Base-by-base conservation (phyloP, 768 basidiomycete genomes). In the Naganishia kalamii region DNA sequence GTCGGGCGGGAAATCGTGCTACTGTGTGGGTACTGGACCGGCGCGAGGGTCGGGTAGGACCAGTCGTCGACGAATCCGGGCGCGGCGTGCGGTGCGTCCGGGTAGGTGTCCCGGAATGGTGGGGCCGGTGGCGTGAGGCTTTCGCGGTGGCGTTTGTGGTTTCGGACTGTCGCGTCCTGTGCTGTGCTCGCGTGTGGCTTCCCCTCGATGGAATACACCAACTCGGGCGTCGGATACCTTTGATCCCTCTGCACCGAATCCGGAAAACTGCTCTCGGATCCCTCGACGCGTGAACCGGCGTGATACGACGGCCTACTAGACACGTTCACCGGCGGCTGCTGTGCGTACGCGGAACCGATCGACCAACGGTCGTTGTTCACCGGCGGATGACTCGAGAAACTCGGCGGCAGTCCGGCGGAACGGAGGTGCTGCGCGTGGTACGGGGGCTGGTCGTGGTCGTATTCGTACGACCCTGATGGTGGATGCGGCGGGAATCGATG, bases 221-320 rank as follows among this genome's bases (percentile, higher is more conserved):
- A 57, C n/a, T 57, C 54, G 15, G 54, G 54, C 13, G 54, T 57
- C 37, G 54, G 54, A 40, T 57, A 52, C 13, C 51, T 19, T 57
- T 57, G n/a, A n/a, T n/a, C 54, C 23, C 54, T 40, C 23, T 35
- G 54, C 27, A 19, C 8, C n/a, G 29, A 29, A 32, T 32, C 32
- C 32, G 30, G 51, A 8, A 52, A 10, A 52, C 29, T 40, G 23
- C 54, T 57, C 21, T 57, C 32, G 10, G 37, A 25, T 2, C 35
- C 54, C 27, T 21, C 27, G 3, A 40, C 54, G 21, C 15, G 37
- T 21, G 35, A 21, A 12, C 35, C 11, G 21, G 30, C n/a, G n/a
- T n/a, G n/a, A n/a, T n/a, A n/a, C n/a, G n/a, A n/a, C n/a, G n/a
- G n/a, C n/a, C n/a, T n/a, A n/a, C n/a, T n/a, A n/a, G n/a, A n/a